These are phyloP conservation scores for Boletus hoseneyae DNA, from an alignment of 1,284 basidiomycete genomes.

Conservation along the genomic window DNA sequence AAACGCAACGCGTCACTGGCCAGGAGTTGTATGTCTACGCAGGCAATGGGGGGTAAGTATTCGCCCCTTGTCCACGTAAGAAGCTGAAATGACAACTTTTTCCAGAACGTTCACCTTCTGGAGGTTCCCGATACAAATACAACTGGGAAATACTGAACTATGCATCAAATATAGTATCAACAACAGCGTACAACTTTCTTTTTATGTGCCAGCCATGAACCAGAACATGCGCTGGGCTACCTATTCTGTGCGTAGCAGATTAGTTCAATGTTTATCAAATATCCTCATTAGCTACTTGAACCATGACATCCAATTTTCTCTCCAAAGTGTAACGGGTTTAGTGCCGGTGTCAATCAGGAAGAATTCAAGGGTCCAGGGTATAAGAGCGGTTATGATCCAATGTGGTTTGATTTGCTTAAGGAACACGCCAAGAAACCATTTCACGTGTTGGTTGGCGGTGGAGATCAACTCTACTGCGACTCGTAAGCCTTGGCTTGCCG, in stretches of 20 bases:
- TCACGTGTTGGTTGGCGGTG: conserved; percentile 83
- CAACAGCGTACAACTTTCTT: conserved; percentile 72
- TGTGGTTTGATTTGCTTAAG: conserved; percentile 88
- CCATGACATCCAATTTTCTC: neutral
- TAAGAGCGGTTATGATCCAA: conserved; percentile 78
- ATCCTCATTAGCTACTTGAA: neutral
- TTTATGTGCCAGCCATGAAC: conserved; percentile 77
- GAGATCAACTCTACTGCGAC: conserved; percentile 83
- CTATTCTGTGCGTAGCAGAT: conserved; percentile 69
- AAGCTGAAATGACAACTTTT: neutral
- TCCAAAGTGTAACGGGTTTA: conserved; percentile 78
- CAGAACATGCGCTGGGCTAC: conserved; percentile 93
- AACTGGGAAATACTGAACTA: conserved; percentile 72
- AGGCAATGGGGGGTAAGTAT: conserved; percentile 58
- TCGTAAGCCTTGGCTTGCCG: conserved; percentile 38
- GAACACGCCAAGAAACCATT: conserved; percentile 81
- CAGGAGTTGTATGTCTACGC: conserved; percentile 82
- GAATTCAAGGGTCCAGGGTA: conserved; percentile 75
- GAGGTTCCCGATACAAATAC: conserved; percentile 89
- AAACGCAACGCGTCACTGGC: conserved; percentile 49
- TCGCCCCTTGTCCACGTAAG: neutral
- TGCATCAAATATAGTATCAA: conserved; percentile 80
- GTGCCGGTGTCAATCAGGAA: conserved; percentile 74
- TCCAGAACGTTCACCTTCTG: conserved; percentile 86
- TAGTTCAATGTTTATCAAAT: neutral